phyloP scores from a whole-genome alignment of 345 rosid species.

The Hypericum perforatum region DNA sequence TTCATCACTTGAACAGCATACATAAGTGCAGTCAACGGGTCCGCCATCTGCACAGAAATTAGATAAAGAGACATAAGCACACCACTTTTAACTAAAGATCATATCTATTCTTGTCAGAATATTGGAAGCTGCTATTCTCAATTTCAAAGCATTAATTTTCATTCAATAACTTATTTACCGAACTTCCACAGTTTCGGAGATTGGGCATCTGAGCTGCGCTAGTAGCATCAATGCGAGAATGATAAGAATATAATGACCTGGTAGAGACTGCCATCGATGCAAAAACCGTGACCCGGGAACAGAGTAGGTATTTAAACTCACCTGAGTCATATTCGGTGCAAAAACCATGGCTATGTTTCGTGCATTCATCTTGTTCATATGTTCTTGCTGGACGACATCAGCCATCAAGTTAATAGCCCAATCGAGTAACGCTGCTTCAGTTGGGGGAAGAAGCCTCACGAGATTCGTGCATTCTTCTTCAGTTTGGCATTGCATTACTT shows the following conservation, averaged over 20 bases:
- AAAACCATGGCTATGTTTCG: slow-evolving; percentile 8
- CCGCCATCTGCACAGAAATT: background rate
- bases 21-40: slow-evolving; percentile 4
- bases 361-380: slow-evolving; percentile 6
- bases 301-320: background rate
- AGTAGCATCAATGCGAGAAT: too few species aligned
- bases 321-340: slow-evolving; percentile 12
- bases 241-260: too few species aligned
- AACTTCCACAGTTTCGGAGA: too few species aligned
- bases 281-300: background rate
- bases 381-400: slow-evolving; percentile 10
- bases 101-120: background rate
- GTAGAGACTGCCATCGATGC: too few species aligned
- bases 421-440: slow-evolving; percentile 6
- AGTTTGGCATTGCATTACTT: slow-evolving; percentile 7
- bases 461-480: slow-evolving; percentile 5
- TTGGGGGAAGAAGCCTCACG: slow-evolving; percentile 7
- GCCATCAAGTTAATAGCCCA: slow-evolving; percentile 11
- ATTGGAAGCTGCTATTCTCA: too few species aligned
- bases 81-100: background rate
- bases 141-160: too few species aligned
- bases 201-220: too few species aligned
- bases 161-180: too few species aligned
- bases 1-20: slow-evolving; percentile 6
- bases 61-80: background rate